Base-by-base conservation (phyloP, 208 protist genomes). In the Acanthamoeba sp. region DNA sequence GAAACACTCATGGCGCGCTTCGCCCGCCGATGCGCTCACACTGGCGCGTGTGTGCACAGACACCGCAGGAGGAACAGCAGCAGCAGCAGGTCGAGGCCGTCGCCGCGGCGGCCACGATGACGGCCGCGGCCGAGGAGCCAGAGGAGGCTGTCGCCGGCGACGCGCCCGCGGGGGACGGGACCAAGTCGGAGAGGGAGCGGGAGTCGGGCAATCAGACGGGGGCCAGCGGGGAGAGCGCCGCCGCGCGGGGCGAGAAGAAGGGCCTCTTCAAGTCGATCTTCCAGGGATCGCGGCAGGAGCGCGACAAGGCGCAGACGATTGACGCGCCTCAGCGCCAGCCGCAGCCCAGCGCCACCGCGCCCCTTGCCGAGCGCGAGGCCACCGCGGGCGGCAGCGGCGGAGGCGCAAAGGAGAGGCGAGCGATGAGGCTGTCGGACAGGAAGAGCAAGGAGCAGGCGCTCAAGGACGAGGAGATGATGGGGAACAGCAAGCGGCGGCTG, bases 181-280 rank as follows among this genome's bases (percentile, higher is more conserved):
- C 1, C 64, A 73, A 73, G 64, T n/a, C n/a, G n/a, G 34, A 73
- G 64, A 73, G 38, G 64, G 64, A 73, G 34, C 24, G 12, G 1
- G 6, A 6, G 64, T 36, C 29, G 64, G 12, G 2, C 10, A 4
- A 69, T 9, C 34, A 73, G 16, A 9, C 12, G 38, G 6, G 22
- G 34, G 10, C 34, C 36, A 69, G 59, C 59, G 59, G 59, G 9
- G 59, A 69, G 14, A 0, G 14, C 22, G 59, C 4, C n/a, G 16
- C 7, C 12, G 36, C n/a, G 36, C 66, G 20, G 18, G 27, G 18
- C 34, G 34, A 24, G 12, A 80, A 80, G 38, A 48, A 38, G 42
- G 42, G 76, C 42, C 20, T 85, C 27, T 85, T 85, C 76, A 85
- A 85, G n/a, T 59, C 42, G 29, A 85, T 85, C 42, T 85, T 85